phyloP scores from a whole-genome alignment of 2,329 filamentous ascomycete genomes.

The Nannizziopsis barbatae region DNA sequence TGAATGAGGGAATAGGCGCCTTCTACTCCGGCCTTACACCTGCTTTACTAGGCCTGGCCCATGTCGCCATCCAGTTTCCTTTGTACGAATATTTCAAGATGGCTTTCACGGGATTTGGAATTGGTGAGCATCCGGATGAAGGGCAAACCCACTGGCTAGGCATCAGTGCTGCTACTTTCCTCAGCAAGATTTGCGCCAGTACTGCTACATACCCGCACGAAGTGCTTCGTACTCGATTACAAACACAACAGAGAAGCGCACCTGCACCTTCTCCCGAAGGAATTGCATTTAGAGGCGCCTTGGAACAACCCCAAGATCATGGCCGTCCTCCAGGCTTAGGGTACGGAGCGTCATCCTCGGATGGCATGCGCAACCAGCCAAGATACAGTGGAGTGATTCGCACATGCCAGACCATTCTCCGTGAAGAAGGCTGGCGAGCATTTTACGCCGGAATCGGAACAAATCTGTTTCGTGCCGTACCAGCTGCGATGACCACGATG shows the following conservation, averaged over 20 bases:
- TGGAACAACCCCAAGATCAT: conserved; percentile 35
- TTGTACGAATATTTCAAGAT: conserved; percentile 90
- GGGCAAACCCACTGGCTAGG: conserved; percentile 65
- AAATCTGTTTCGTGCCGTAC: conserved; percentile 92
- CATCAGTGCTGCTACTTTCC: conserved; percentile 74
- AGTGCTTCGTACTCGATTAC: conserved; percentile 81
- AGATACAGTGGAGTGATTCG: conserved; percentile 67
- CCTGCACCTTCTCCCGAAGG: conserved; percentile 40
- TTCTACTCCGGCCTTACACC: conserved; percentile 95
- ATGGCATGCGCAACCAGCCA: conserved; percentile 45
- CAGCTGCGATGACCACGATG: conserved; percentile 94
- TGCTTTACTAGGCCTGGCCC: conserved; percentile 78
- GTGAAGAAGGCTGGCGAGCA: conserved; percentile 87
- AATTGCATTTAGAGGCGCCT: conserved; percentile 37
- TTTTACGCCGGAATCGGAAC: conserved; percentile 97
- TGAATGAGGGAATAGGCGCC: conserved; percentile 70
- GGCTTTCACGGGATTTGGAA: conserved; percentile 76
- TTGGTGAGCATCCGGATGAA: conserved; percentile 58
- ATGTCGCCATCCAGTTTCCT: conserved; percentile 95
- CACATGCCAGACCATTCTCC: conserved; percentile 73
- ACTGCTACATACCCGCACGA: conserved; percentile 96
- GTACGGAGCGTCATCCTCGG: conserved; percentile 39
- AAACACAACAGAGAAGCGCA: conserved; percentile 72
- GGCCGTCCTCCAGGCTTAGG: conserved; percentile 31
- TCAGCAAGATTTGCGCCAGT: conserved; percentile 90